Evolutionary conservation across 1,284 basidiomycete species (phyloP), one percentile per base, ranked within the genome.

Genomic region (Trichosporon coremiiforme): DNA sequence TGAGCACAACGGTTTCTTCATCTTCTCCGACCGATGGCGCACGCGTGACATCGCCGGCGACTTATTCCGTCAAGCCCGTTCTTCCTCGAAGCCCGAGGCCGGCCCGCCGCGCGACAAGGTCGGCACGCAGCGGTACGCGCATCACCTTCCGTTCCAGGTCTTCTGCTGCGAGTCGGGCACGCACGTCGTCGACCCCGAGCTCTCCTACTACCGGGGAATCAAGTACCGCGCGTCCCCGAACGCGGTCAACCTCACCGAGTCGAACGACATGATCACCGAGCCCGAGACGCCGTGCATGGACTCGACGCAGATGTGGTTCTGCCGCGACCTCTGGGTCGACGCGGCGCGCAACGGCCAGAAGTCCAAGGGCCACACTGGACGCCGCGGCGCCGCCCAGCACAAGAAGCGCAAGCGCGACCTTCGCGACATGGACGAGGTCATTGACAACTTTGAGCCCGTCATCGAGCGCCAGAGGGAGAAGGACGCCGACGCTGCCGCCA

Each of bases 121-220:
- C 64, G 93, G 92, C 8, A 89, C 93, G 1, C 85, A 88, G 62
- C 91, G 94, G 33, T 98, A 95, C 83, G 88, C 89, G 1, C 89
- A 91, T 72, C 94, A 98, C 80, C 87, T 97, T 0, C 95, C 95
- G 1, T 97, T 97, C 86, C 95, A 98, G 82, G 93, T 92, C 13
- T 97, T 95, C 84, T 98, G 95, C 85, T 98, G 95, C 84, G 95
- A 97, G 85, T 91, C 93, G 1, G 95, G 95, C 3, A 94, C 94
- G 0, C 95, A 97, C 80, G 89, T 98, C 76, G 90, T 98, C 73
- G 95, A 98, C 81, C 95, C 95, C 13, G 88, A 87, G 35, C 94
- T 96, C 81, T 92, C 93, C 0, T 98, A 97, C 85, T 97, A 98
- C 85, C 87, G 89, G 50, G 92, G 91, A 45, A 88, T 98, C 74